These are phyloP conservation scores for Ceratobasidium sp. DNA, from an alignment of 1,284 basidiomycete species.

Conservation along the genomic window DNA sequence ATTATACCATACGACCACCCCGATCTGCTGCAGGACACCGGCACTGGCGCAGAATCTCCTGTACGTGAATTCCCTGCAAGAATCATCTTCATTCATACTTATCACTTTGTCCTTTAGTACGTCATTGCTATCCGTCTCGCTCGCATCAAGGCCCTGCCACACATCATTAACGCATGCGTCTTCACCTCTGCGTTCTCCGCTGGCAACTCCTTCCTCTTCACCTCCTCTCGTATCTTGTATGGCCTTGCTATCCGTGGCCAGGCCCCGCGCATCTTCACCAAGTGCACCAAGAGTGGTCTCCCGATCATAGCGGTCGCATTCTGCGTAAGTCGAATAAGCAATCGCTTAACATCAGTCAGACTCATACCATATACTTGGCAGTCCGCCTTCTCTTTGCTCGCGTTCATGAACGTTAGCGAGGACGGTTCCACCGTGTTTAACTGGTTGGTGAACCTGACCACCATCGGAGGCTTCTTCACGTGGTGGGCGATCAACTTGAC, in stretches of 20 bases:
- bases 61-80: no score
- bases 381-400: conserved; percentile 50
- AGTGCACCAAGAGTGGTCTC: conserved; percentile 73
- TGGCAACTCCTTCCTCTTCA: conserved; percentile 73
- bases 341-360: neutral
- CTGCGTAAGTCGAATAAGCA: conserved; percentile 60
- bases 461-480: conserved; percentile 76
- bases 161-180: conserved; percentile 71
- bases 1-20: conserved; percentile 53
- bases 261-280: conserved; percentile 62
- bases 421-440: conserved; percentile 56
- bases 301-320: conserved; percentile 63
- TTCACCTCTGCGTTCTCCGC: conserved; percentile 75
- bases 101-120: conserved; percentile 61
- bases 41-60: conserved; percentile 40
- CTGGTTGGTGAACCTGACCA: conserved; percentile 74
- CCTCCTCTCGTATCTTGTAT: conserved; percentile 69
- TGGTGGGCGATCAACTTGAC: conserved; percentile 66
- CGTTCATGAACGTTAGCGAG: no score
- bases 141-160: conserved; percentile 69
- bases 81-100: no score
- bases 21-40: conserved; percentile 49
- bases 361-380: conserved; percentile 57
- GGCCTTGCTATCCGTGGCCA: conserved; percentile 63
- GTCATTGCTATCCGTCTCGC: conserved; percentile 71